Base-by-base conservation (phyloP, 1,284 basidiomycete species). In the Cryptococcus wingfieldii region DNA sequence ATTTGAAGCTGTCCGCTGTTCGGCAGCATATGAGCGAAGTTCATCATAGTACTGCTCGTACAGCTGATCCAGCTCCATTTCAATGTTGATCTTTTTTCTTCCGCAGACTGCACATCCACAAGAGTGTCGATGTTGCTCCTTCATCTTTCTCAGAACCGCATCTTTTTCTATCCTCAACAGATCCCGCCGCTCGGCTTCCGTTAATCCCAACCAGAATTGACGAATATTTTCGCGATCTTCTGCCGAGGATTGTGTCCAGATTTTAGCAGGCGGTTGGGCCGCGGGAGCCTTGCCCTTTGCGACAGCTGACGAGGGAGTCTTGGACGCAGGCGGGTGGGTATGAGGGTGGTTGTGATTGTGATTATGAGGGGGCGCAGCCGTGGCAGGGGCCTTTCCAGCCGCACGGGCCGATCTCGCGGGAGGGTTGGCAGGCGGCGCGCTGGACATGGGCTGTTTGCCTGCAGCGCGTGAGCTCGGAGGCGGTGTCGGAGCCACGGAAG, bases 1-100 rank as follows among this genome's bases (percentile, higher is more conserved):
- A 71, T 87, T 88, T 66, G 85, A 86, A 68, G 88, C 87, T 79
- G 91, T 92, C 77, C 87, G 89, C 83, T 97, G 91, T 80, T 94
- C 90, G 79, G 90, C 88, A 77, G 93, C 94, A 83, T 98, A 98
- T 81, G 89, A 87, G 83, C 97, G 90, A 80, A 98, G 87, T 83
- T 98, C 94, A 78, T 96, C 90, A 84, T 98, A 98, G 84, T 98
- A 98, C 80, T 92, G 90, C 83, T 96, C 92, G 83, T 98, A 98
- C 79, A 98, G 86, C 81, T 93, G 90, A 82, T 97, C 91, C 77
- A 98, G 86, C 82, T 98, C 95, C 80, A 92, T 90, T 82, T 98
- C 96, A 80, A 98, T 98, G 68, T 94, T 93, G 80, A 88, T 90
- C 87, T 92, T 87, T 83, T 98, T 98, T 71, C 95, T 82, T 41